Percentiles rank a stretch among this genome's conserved stretches.
These are phyloP conservation scores for Fusarium subglutinans DNA, from an alignment of 2,329 filamentous ascomycete genomes.

Conservation along the genomic window DNA sequence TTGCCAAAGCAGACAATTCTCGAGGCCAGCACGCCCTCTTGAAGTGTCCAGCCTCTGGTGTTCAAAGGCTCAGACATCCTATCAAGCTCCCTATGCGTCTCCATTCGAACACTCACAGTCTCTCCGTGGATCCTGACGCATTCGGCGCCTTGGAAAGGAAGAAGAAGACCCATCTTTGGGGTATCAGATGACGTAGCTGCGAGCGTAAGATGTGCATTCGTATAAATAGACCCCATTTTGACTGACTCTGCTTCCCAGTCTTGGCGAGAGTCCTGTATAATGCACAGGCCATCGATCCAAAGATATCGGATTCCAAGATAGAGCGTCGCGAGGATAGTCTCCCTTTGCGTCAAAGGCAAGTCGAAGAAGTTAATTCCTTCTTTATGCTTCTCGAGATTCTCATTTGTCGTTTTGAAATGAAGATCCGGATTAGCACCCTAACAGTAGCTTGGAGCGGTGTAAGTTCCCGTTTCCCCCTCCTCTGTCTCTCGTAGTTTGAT, in stretches of 20 bases:
- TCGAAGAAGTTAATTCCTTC: background rate
- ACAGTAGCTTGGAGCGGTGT: constrained; percentile 13
- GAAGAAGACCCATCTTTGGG: background rate
- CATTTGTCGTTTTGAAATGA: background rate
- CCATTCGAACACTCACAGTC: background rate
- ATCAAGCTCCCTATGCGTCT: background rate
- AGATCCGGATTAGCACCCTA: background rate
- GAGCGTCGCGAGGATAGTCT: background rate
- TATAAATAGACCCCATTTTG: background rate
- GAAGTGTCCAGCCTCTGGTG: background rate
- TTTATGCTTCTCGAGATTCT: background rate
- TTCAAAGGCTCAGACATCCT: background rate
- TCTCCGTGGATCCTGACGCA: background rate
- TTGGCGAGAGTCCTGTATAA: constrained; percentile 3
- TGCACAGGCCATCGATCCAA: constrained; percentile 15
- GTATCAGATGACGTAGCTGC: background rate
- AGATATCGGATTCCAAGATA: background rate
- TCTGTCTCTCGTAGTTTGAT: background rate
- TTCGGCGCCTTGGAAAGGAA: background rate
- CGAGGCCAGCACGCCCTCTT: background rate
- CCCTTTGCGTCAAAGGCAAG: background rate
- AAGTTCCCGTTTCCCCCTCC: background rate
- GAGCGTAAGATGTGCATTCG: background rate
- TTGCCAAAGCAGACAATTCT: background rate
- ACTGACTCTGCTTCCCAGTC: constrained; percentile 8